A percentile compares a stretch with the other conserved stretches of the same genome.
Conservation (phyloP, 345 rosid genomes). For the Garcia nutans region DNA sequence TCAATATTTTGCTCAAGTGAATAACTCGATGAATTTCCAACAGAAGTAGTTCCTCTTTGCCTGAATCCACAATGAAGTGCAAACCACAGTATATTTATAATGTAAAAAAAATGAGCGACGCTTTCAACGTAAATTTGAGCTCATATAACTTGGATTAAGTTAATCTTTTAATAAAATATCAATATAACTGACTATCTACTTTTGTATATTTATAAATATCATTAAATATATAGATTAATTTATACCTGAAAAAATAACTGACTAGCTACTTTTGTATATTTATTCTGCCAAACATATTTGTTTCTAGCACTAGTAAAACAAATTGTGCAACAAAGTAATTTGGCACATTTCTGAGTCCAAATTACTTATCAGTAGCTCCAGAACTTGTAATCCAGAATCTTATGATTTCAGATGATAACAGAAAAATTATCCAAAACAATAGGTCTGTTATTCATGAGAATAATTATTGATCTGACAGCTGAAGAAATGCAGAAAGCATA, state of each 20-base stretch:
- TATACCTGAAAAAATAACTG: too few relatives aligned
- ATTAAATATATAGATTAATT: too few relatives aligned
- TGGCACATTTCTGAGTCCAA: background rate
- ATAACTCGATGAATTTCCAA: conserved; percentile 44
- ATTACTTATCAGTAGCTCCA: background rate
- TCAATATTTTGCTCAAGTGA: conserved; percentile 44
- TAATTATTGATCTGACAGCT: background rate
- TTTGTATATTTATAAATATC: background rate
- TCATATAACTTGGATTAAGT: background rate
- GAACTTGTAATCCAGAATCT: background rate
- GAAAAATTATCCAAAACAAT: background rate
- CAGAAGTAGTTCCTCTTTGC: conserved; percentile 35
- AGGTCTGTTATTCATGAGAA: too few relatives aligned
- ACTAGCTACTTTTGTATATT: background rate
- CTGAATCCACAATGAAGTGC: conserved; percentile 31
- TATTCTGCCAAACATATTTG: background rate
- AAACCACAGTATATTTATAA: conserved; percentile 7
- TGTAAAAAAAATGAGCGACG: too few relatives aligned
- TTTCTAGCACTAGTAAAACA: too few relatives aligned
- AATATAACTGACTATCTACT: too few relatives aligned
- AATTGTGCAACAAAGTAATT: too few relatives aligned
- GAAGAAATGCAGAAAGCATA: conserved; percentile 9
- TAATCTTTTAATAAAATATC: too few relatives aligned
- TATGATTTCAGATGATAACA: background rate
- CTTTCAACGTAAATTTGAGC: background rate